Conservation (phyloP, 78 protist species). For the Pigoraptor vietnamica region DNA sequence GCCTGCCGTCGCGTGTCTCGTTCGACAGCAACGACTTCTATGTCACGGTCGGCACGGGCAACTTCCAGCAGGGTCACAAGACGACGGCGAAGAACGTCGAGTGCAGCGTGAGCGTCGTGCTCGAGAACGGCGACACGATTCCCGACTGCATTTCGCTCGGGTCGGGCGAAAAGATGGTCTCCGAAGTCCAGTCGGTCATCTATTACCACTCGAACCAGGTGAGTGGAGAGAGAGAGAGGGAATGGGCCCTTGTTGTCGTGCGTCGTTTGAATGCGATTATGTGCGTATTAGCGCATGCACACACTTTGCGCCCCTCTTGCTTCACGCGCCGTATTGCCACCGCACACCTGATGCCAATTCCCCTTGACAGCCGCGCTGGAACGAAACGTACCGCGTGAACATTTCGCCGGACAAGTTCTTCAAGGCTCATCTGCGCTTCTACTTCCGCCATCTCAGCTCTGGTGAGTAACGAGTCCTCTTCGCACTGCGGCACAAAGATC, state of each 20-base stretch:
- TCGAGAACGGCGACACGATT: neutral
- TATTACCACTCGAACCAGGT: neutral
- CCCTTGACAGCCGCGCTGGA: too few species aligned
- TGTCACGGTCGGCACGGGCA: neutral
- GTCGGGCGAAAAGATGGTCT: neutral
- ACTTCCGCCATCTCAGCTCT: neutral
- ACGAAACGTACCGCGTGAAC: neutral
- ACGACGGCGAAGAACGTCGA: neutral
- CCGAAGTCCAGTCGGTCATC: neutral
- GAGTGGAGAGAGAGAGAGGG: too few species aligned
- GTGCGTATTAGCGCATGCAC: too few species aligned
- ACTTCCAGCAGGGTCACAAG: constrained; percentile 14
- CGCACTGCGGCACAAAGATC: too few species aligned
- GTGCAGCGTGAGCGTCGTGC: neutral
- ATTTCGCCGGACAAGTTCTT: neutral
- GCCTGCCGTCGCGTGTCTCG: too few species aligned
- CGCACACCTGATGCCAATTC: too few species aligned
- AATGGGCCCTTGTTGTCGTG: too few species aligned
- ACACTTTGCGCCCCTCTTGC: too few species aligned
- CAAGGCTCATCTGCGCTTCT: neutral
- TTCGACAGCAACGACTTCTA: constrained; percentile 17
- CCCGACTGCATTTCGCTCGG: neutral
- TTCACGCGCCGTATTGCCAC: too few species aligned
- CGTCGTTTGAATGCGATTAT: too few species aligned
- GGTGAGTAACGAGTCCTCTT: too few species aligned